These are phyloP conservation scores for Hemileccinum impolitum DNA, from an alignment of 768 basidiomycete species.

Conservation along the genomic window DNA sequence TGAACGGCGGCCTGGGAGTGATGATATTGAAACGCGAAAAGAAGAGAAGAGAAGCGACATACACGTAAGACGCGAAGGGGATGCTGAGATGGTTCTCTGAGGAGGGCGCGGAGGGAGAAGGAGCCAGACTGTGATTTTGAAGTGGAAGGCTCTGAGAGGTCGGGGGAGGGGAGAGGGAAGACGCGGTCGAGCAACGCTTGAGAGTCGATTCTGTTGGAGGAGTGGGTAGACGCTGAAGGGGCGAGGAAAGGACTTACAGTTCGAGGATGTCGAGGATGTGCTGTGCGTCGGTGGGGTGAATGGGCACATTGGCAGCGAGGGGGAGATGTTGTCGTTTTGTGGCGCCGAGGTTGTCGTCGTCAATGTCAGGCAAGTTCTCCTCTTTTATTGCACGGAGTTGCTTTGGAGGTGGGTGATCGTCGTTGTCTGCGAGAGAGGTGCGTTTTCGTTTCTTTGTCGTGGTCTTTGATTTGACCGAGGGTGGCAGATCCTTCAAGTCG, in stretches of 20 bases:
- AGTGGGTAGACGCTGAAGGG: neutral
- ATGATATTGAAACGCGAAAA: conserved; percentile 7
- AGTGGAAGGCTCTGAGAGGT: conserved; percentile 40
- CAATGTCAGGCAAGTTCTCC: conserved; percentile 20
- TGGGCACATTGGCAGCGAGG: conserved; percentile 46
- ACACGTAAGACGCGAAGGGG: conserved; percentile 56
- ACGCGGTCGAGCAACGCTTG: conserved; percentile 81
- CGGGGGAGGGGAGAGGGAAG: conserved; percentile 49
- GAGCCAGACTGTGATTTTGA: conserved; percentile 32
- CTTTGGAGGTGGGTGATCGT: conserved; percentile 50
- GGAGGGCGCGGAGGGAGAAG: conserved; percentile 54
- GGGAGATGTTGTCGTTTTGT: conserved; percentile 27
- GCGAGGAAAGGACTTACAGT: conserved; percentile 36
- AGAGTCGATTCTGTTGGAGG: conserved; percentile 52
- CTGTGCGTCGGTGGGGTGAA: conserved; percentile 43
- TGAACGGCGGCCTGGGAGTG: conserved; percentile 56
- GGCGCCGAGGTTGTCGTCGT: conserved; percentile 19
- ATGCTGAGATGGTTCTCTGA: conserved; percentile 51
- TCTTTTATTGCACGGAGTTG: conserved; percentile 40
- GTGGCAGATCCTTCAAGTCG: conserved; percentile 33
- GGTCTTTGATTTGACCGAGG: conserved; percentile 28
- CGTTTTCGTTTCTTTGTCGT: conserved; percentile 70
- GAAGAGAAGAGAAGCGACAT: conserved; percentile 29
- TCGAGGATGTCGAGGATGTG: conserved; percentile 60
- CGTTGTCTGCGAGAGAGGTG: conserved; percentile 27